phyloP scores from a whole-genome alignment of 1,139 yeast species.

The Pichia sp. region DNA sequence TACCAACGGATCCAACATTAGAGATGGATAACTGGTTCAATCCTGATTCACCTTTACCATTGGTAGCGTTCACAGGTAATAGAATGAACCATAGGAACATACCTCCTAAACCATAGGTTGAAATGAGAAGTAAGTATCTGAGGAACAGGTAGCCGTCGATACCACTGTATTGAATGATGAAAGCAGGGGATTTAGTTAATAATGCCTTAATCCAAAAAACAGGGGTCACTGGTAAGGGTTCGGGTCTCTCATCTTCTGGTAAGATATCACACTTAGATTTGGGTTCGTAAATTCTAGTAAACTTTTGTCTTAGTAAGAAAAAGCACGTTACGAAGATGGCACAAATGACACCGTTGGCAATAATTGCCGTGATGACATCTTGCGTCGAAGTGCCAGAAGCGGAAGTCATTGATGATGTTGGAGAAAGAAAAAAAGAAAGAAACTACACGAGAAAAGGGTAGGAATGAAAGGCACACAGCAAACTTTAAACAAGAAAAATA shows the following conservation, averaged over 20 bases:
- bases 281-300: conserved; percentile 75
- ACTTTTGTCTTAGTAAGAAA: conserved; percentile 53
- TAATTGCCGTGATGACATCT: conserved; percentile 45
- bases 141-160: conserved; percentile 84
- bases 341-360: conserved; percentile 50
- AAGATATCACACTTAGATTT: conserved; percentile 48
- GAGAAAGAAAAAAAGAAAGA: background rate
- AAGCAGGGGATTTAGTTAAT: conserved; percentile 51
- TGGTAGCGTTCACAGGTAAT: conserved; percentile 81
- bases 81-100: conserved; percentile 66
- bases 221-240: conserved; percentile 47
- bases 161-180: conserved; percentile 71
- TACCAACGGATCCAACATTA: conserved; percentile 50
- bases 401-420: background rate
- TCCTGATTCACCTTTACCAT: conserved; percentile 46
- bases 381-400: conserved; percentile 32
- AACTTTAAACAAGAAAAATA: no score
- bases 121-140: conserved; percentile 62
- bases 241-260: conserved; percentile 39
- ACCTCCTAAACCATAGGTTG: conserved; percentile 56
- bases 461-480: background rate
- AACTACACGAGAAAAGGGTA: background rate
- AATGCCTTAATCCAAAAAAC: conserved; percentile 48
- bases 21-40: conserved; percentile 55
- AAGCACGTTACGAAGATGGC: conserved; percentile 49